Evolutionary conservation across 1,284 basidiomycete species (phyloP), one percentile per base, ranked within the genome.

Genomic region (Vanrija humicola): DNA sequence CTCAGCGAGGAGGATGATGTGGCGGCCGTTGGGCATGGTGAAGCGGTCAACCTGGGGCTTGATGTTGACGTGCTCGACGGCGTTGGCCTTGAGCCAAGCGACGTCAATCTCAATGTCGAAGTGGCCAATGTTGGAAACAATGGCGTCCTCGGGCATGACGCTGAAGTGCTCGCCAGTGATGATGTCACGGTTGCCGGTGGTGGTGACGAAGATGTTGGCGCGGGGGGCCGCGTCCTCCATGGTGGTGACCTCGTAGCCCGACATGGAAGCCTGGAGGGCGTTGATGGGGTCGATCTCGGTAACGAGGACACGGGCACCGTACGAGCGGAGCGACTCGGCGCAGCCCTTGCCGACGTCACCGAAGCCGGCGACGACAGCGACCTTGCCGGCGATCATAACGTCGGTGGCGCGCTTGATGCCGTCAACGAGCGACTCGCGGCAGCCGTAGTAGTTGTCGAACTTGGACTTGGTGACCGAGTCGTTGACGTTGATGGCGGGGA

Each of bases 211-310:
- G 75, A 99, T 79, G 80, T 98, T 97, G 63, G 84, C 80, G 47
- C 88, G 86, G 61, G 84, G 80, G 54, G 93, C 95, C 67, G 90
- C 91, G 47, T 97, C 92, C 75, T 99, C 95, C 94, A 99, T 98
- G 54, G 92, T 94, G 64, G 88, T 88, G 63, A 99, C 95, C 80
- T 99, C 93, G 79, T 95, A 99, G 64, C 95, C 96, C 70, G 92
- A 92, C 96, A 99, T 99, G 60, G 93, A 93, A 69, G 96, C 95
- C 79, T 98, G 95, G 62, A 98, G 88, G 52, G 95, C 95, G 79
- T 98, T 98, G 87, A 98, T 98, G 66, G 95, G 95, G 80, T 98
- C 95, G 75, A 98, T 96, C 80, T 98, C 95, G 64, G 96, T 98
- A 75, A 99, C 79, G 70, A 98, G 74, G 52, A 98, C 96, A 73